Conservation (phyloP, 2,329 filamentous ascomycete species). For the Cladosporium sp. region DNA sequence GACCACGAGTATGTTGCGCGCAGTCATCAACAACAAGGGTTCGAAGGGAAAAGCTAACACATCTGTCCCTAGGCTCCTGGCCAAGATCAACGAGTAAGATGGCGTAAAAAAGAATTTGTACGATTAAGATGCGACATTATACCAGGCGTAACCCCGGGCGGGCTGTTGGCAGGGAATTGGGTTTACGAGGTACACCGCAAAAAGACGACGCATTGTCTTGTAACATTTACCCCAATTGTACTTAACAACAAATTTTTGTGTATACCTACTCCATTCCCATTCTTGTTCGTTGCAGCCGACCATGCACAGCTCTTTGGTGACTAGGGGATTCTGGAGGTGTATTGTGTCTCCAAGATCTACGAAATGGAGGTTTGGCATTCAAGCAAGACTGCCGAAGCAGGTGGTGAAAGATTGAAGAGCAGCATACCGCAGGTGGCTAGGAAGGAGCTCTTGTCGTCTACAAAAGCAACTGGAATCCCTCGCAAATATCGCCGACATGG, state of each 20-base stretch:
- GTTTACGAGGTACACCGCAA: conserved; percentile 1
- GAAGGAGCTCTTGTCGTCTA: no score
- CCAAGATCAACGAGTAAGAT: conserved; percentile 96
- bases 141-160: conserved; percentile 6
- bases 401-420: no score
- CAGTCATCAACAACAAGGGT: not conserved
- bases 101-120: conserved; percentile 2
- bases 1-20: conserved; percentile 82
- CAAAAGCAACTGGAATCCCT: no score
- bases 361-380: no score
- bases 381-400: no score
- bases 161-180: not conserved
- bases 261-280: not conserved
- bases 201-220: conserved; percentile 1
- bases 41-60: conserved; percentile 17
- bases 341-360: no score
- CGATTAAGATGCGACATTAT: conserved; percentile 8
- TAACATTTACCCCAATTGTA: conserved; percentile 9
- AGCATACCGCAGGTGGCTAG: no score
- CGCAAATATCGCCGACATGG: no score
- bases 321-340: no score
- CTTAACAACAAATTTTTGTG: conserved; percentile 2
- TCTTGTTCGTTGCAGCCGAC: not conserved
- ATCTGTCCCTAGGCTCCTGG: conserved; percentile 67
- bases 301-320: no score